Conservation (phyloP, 208 protist species). For the Crithidia thermophila region DNA sequence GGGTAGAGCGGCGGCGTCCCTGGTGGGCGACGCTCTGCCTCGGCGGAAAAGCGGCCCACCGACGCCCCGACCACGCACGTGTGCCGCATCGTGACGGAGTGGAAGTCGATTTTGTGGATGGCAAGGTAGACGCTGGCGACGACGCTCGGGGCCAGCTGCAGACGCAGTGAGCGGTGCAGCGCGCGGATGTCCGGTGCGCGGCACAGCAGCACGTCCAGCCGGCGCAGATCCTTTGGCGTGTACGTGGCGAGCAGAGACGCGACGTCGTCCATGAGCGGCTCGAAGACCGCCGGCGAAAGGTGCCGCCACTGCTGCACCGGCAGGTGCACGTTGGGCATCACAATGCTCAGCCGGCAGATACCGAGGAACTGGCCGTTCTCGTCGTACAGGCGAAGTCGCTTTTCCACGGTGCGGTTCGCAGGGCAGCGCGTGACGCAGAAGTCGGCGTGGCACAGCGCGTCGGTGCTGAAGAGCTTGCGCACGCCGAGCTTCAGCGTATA, state of each 20-base stretch:
- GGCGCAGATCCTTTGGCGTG: conserved; percentile 63
- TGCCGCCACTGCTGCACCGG: conserved; percentile 15
- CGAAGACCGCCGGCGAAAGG: conserved; percentile 30
- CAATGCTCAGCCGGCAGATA: conserved; percentile 49
- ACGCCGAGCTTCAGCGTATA: conserved; percentile 65
- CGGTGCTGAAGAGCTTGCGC: conserved; percentile 27
- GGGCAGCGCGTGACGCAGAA: conserved; percentile 59
- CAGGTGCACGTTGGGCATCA: conserved; percentile 33
- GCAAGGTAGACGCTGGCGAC: conserved; percentile 70
- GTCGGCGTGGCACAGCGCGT: conserved; percentile 59
- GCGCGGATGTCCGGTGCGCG: conserved; percentile 42
- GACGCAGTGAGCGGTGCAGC: conserved; percentile 56
- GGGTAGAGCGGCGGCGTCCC: conserved; percentile 28
- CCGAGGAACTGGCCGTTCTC: conserved; percentile 57
- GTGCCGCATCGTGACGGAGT: conserved; percentile 16
- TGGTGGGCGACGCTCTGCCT: conserved; percentile 33
- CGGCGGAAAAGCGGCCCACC: conserved; percentile 33
- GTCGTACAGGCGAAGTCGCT: conserved; percentile 66
- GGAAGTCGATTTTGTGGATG: conserved; percentile 49
- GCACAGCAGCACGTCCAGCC: conserved; percentile 52
- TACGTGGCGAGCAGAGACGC: conserved; percentile 65
- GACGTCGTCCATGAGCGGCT: conserved; percentile 74
- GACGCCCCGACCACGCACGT: conserved; percentile 35
- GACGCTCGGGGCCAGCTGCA: conserved; percentile 62
- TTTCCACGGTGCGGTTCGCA: conserved; percentile 30